A percentile compares a stretch with the other conserved stretches of the same genome.
These are phyloP conservation scores for Hypericum perforatum DNA, from an alignment of 345 rosid species.

Conservation along the genomic window DNA sequence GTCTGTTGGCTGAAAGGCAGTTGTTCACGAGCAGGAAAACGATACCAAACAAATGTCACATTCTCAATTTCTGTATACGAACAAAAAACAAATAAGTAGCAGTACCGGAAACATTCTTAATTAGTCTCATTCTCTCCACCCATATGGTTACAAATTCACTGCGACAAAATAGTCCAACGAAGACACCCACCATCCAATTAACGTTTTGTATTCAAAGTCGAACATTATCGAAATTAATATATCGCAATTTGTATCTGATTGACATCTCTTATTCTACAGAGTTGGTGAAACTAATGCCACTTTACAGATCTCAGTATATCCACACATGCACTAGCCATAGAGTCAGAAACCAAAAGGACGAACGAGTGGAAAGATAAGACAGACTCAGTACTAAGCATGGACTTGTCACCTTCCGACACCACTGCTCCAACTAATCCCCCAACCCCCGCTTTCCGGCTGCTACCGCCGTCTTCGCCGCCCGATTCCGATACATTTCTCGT, in stretches of 20 bases:
- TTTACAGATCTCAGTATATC: too few relatives aligned
- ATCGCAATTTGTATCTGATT: too few relatives aligned
- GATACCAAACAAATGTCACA: background rate
- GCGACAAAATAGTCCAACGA: slow-evolving; percentile 6
- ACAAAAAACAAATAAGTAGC: too few relatives aligned
- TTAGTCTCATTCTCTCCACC: too few relatives aligned
- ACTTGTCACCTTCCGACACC: slow-evolving; percentile 4
- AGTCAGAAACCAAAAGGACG: background rate
- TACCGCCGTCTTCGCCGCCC: background rate
- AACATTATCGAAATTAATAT: background rate
- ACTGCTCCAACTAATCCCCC: slow-evolving; percentile 1
- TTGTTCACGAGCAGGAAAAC: slow-evolving; percentile 13
- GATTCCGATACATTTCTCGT: background rate
- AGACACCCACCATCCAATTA: slow-evolving; percentile 4
- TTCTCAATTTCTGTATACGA: too few relatives aligned
- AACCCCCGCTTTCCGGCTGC: background rate
- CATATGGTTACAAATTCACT: slow-evolving; percentile 1
- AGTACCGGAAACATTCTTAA: too few relatives aligned
- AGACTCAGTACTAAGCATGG: background rate
- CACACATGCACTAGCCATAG: too few relatives aligned
- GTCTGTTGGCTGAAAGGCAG: background rate
- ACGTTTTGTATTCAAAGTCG: background rate
- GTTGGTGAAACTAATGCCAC: too few relatives aligned
- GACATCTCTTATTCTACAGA: too few relatives aligned
- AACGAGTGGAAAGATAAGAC: background rate